Evolutionary conservation across 306 rosid species (phyloP).

Genomic region (Castanospermum australe): DNA sequence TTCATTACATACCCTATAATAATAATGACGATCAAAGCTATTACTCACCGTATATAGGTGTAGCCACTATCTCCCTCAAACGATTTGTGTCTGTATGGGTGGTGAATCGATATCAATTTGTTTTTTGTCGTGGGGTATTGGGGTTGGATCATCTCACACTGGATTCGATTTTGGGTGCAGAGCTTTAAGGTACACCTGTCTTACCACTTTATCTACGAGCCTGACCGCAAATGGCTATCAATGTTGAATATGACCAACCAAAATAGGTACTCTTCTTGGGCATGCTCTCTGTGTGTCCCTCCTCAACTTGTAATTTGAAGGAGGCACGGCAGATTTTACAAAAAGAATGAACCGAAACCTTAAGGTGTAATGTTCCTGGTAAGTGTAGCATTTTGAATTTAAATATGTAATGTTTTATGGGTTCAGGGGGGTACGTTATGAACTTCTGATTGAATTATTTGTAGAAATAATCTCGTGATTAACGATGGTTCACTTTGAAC

Average conservation of each 20-base stretch:
- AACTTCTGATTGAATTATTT: conserved; percentile 1
- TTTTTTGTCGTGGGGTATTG: no score
- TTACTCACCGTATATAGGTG: not conserved
- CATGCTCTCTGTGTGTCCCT: not conserved
- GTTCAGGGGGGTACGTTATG: not conserved
- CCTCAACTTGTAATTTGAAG: not conserved
- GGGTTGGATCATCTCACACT: no score
- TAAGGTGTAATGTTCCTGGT: not conserved
- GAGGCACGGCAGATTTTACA: not conserved
- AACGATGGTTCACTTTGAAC: not conserved
- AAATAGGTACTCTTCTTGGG: not conserved
- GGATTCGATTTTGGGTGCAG: no score
- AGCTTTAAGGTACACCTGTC: not conserved
- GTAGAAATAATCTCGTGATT: not conserved
- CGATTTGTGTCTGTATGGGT: no score
- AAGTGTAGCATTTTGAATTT: not conserved
- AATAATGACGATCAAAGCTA: no score
- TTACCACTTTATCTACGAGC: no score
- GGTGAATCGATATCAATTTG: no score
- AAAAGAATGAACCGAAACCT: not conserved
- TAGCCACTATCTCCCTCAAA: no score
- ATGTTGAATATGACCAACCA: conserved; percentile 8
- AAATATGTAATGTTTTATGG: not conserved
- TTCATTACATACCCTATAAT: no score
- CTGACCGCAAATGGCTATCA: not conserved